A percentile compares a stretch with the other conserved stretches of the same genome.
phyloP scores from a whole-genome alignment of 768 basidiomycete genomes.

The Suillus brevipes region DNA sequence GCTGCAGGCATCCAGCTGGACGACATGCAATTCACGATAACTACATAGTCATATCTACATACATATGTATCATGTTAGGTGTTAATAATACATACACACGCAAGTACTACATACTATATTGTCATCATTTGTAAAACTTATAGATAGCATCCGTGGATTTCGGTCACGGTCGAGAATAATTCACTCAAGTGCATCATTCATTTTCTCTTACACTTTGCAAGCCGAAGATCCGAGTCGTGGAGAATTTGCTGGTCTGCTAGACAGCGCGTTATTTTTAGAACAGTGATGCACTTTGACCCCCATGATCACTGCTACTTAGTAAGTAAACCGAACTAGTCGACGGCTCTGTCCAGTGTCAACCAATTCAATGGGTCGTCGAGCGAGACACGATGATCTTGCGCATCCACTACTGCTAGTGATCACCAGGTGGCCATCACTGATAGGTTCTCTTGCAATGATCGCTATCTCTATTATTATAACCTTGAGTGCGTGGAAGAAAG shows the following conservation, averaged over 20 bases:
- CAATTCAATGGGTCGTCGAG: no score
- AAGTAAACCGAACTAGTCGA: no score
- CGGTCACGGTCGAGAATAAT: not conserved
- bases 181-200: not conserved
- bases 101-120: not conserved
- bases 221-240: no score
- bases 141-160: not conserved
- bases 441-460: not conserved
- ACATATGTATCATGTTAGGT: slow-evolving; percentile 14
- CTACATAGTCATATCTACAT: slow-evolving; percentile 2
- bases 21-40: slow-evolving; percentile 4
- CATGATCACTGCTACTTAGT: no score
- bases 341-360: no score
- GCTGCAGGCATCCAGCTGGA: slow-evolving; percentile 23
- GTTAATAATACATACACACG: slow-evolving; percentile 8
- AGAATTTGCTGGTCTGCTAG: no score
- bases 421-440: no score
- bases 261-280: no score
- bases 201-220: no score
- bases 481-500: not conserved
- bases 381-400: no score
- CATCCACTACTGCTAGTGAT: no score
- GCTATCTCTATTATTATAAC: not conserved
- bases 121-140: slow-evolving; percentile 4
- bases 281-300: no score